A percentile compares a stretch with the other conserved stretches of the same genome.
Evolutionary conservation across 106 monocot genomes (phyloP).

Genomic region (Dendrobium officinale): DNA sequence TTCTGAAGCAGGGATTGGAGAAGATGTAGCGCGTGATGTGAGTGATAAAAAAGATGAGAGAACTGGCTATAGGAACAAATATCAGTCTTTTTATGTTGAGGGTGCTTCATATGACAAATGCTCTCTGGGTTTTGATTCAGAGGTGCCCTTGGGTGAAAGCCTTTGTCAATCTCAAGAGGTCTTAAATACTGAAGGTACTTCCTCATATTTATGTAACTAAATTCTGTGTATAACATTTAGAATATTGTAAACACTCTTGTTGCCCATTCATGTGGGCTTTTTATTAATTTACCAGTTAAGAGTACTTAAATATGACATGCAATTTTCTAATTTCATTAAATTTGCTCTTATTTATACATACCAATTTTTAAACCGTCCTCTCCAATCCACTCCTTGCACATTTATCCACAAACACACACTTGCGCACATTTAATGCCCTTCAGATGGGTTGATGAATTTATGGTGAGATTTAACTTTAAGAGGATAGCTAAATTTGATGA

Average conservation of each 20-base stretch:
- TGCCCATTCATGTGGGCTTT: no score
- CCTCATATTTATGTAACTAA: background rate
- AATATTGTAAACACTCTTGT: no score
- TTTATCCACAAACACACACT: background rate
- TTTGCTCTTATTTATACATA: background rate
- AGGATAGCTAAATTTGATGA: background rate
- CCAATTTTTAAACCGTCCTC: background rate
- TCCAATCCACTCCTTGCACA: background rate
- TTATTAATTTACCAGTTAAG: no score
- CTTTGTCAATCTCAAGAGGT: slow-evolving; percentile 17
- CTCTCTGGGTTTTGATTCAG: slow-evolving; percentile 10
- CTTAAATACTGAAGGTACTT: slow-evolving; percentile 25
- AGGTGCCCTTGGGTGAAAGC: slow-evolving; percentile 6
- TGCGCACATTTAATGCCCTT: background rate
- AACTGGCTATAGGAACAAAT: slow-evolving; percentile 20
- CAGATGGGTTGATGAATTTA: background rate
- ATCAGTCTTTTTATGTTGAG: slow-evolving; percentile 8
- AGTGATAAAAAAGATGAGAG: slow-evolving; percentile 35
- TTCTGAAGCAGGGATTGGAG: slow-evolving; percentile 32
- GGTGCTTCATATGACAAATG: slow-evolving; percentile 11
- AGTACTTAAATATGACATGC: background rate
- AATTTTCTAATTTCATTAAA: background rate
- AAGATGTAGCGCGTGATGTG: slow-evolving; percentile 25
- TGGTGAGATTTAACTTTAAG: background rate
- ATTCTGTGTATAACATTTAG: no score